Evolutionary conservation across 1,284 basidiomycete genomes (phyloP), one percentile per base, ranked within the genome.

Genomic region (Ceratobasidium papillatum): DNA sequence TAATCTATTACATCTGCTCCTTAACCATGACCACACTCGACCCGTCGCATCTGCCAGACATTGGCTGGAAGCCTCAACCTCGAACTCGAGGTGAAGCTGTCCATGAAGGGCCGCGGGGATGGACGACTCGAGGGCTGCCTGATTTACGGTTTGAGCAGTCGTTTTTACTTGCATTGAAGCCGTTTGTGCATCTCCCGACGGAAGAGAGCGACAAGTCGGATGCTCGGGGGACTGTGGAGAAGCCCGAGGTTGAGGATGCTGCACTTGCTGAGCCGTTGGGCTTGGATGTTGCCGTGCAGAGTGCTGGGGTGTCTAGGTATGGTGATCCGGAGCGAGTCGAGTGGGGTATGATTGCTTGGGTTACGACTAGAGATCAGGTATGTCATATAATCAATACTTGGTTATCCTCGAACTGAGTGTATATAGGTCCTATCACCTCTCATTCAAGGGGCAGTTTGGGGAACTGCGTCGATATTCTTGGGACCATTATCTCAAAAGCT

Each of bases 91-190:
- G 75, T 14, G 65, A 74, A 54, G 75, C 75, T 32, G 32, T 66
- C 17, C 63, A 76, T 32, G 75, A 76, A 19, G 25, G 4, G 14
- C 41, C 65, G 25, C 25, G 41, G 9, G 38, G 34, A 8, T 22
- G 41, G 36, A 19, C 54, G 27, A 52, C 54, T 34, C 58, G 72
- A 34, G 51, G 56, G 14, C 36, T 77, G 19, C 77, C 77, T n/a
- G 77, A 77, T 22, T 58, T 77, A 25, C 75, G 77, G 38, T 77
- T 77, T 51, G 77, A 77, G 32, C 75, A 77, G 41, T 61, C 74
- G 3, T 77, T 76, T 38, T 56, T 77, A 38, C 34, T 74, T 11
- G 73, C 76, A n/a, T 73, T 77, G 45, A 74, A 74, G 52, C 76
- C 74, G 34, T 77, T 76, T 61, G 61, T 77, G 43, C 64, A 59